Evolutionary conservation across 23 red algal species (phyloP).

Genomic region (Gracilaria vermiculophylla): DNA sequence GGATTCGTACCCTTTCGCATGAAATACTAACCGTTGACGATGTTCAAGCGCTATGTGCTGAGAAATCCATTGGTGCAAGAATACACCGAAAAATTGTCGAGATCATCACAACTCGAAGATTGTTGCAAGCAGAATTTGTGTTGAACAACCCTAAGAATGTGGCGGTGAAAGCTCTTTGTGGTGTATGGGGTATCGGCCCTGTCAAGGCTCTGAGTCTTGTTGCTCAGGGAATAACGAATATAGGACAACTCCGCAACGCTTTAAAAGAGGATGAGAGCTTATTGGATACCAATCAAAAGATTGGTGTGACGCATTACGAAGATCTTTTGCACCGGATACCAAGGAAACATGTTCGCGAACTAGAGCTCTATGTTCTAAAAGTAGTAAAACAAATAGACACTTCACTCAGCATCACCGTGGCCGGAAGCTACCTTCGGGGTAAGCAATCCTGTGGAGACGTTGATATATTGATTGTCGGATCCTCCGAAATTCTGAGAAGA

Average conservation of each 20-base stretch:
- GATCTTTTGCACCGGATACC: constrained; percentile 62
- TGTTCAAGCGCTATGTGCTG: neutral
- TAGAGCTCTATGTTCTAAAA: constrained; percentile 40
- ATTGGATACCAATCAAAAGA: constrained; percentile 47
- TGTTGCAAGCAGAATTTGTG: constrained; percentile 41
- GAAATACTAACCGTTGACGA: constrained; percentile 38
- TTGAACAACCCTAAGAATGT: constrained; percentile 21
- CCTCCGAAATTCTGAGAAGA: neutral
- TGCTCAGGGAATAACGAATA: constrained; percentile 23
- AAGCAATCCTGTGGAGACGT: constrained; percentile 57
- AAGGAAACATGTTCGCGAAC: constrained; percentile 30
- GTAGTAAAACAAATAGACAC: constrained; percentile 33
- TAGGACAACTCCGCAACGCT: constrained; percentile 28
- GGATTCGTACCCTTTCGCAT: constrained; percentile 23
- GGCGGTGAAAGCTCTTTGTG: constrained; percentile 26
- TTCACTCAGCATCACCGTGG: constrained; percentile 14
- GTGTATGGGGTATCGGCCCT: constrained; percentile 57
- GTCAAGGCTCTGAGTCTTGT: constrained; percentile 54
- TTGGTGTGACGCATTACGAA: constrained; percentile 56
- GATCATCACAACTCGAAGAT: constrained; percentile 44
- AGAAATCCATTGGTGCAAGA: constrained; percentile 10
- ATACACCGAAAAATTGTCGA: constrained; percentile 47
- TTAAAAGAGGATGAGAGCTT: neutral
- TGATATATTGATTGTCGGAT: constrained; percentile 43
- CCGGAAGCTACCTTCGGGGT: constrained; percentile 68